A percentile compares a stretch with the other conserved stretches of the same genome.
These are phyloP conservation scores for Nemania sp. DNA, from an alignment of 2,329 filamentous ascomycete species.

Conservation along the genomic window DNA sequence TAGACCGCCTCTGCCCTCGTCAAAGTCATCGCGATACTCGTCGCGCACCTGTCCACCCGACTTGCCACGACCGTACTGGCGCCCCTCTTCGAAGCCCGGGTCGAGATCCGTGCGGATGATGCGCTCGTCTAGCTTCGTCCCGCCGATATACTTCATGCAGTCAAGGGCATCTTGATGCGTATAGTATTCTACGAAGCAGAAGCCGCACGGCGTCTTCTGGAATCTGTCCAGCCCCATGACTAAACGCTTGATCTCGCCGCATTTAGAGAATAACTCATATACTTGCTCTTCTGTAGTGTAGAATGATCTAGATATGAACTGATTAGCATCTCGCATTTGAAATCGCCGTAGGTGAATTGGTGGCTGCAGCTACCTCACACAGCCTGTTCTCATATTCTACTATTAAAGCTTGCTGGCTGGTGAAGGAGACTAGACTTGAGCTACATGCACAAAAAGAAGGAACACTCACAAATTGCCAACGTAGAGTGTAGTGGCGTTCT, in stretches of 20 bases:
- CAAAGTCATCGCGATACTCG: conserved; percentile 96
- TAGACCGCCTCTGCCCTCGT: conserved; percentile 89
- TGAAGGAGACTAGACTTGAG: not conserved
- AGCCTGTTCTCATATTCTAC: not conserved
- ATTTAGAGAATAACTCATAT: conserved; percentile 93
- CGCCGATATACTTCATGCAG: conserved; percentile 97
- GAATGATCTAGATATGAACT: conserved; percentile 67
- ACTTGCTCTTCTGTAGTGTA: conserved; percentile 99
- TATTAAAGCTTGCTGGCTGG: not conserved
- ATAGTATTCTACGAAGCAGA: conserved; percentile 99
- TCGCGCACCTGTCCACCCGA: conserved; percentile 96
- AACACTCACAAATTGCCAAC: conserved; percentile 84
- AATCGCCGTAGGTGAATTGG: not conserved
- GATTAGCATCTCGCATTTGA: conserved; percentile 5
- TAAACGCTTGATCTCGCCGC: conserved; percentile 96
- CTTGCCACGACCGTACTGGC: conserved; percentile 94
- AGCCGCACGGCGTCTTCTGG: conserved; percentile 96
- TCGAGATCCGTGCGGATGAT: conserved; percentile 95
- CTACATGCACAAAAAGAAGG: not conserved
- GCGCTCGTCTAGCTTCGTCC: conserved; percentile 96
- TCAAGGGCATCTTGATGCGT: conserved; percentile 96
- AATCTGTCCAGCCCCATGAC: conserved; percentile 98
- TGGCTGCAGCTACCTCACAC: not conserved
- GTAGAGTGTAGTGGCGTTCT: conserved; percentile 90
- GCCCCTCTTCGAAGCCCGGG: conserved; percentile 91